Percentiles rank a stretch among this genome's conserved stretches.
Evolutionary conservation across 148 eudicot species (phyloP).

Genomic region (Spergularia marina): DNA sequence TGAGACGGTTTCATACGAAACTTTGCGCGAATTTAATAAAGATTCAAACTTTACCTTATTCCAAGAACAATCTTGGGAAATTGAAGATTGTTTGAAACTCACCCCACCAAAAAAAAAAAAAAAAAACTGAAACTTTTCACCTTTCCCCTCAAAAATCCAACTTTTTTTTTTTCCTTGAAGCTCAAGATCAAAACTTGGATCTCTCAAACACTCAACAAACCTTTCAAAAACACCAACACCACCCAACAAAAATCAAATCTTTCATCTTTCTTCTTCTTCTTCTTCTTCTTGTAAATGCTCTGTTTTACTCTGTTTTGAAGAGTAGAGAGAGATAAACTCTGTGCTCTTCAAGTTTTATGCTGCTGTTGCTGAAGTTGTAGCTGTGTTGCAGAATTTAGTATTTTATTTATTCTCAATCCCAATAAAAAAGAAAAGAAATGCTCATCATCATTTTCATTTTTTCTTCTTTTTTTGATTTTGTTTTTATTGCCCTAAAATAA

Average conservation of each 20-base stretch:
- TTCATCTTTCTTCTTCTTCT: not conserved
- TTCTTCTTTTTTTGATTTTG: not conserved
- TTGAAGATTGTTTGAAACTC: not conserved
- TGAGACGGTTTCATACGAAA: too few species aligned
- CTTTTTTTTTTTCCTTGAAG: not conserved
- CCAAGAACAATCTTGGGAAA: constrained; percentile 27
- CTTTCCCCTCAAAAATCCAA: constrained; percentile 11
- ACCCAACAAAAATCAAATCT: constrained; percentile 24
- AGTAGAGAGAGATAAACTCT: too few species aligned
- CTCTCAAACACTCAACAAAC: constrained; percentile 16
- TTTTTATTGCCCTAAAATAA: not conserved
- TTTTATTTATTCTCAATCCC: constrained; percentile 30
- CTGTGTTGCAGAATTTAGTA: constrained; percentile 28
- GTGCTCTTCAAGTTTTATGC: not conserved
- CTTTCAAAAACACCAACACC: not conserved
- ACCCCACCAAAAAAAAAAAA: not conserved
- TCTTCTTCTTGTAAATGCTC: not conserved
- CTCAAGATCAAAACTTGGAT: constrained; percentile 30
- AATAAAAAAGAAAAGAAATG: constrained; percentile 15
- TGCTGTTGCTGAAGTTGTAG: not conserved
- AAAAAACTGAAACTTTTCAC: not conserved
- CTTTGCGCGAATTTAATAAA: too few species aligned
- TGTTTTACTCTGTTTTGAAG: too few species aligned
- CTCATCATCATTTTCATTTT: not conserved
- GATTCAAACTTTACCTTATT: constrained; percentile 18